Conservation (phyloP, 164 flowering plant species). For the Magnolia officinalis region DNA sequence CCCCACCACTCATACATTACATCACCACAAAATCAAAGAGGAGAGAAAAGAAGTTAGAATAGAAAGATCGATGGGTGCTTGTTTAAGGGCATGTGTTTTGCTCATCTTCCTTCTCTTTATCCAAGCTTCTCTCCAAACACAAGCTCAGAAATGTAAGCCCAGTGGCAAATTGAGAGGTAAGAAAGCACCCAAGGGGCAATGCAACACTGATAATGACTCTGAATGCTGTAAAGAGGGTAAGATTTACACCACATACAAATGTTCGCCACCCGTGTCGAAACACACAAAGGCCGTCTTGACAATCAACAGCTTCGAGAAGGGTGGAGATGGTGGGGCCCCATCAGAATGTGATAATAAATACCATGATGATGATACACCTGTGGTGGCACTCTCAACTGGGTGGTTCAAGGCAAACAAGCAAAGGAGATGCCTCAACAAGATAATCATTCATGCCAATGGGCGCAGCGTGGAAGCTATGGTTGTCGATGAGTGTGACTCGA, state of each 20-base stretch:
- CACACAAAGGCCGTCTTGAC: constrained; percentile 9
- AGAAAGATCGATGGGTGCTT: neutral
- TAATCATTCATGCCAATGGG: constrained; percentile 9
- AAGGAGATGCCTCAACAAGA: constrained; percentile 6
- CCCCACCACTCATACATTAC: neutral
- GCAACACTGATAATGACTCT: constrained; percentile 11
- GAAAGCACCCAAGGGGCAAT: constrained; percentile 3
- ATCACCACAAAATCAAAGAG: neutral
- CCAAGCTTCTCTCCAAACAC: neutral
- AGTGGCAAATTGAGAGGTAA: constrained; percentile 8
- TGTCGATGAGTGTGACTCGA: constrained; percentile 19
- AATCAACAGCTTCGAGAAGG: constrained; percentile 9
- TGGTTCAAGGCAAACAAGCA: neutral
- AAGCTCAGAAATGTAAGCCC: constrained; percentile 9
- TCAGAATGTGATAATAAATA: constrained; percentile 6
- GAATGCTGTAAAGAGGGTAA: constrained; percentile 8
- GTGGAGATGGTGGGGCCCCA: constrained; percentile 14
- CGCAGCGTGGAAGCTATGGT: constrained; percentile 9
- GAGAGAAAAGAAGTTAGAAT: neutral
- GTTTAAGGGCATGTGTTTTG: neutral
- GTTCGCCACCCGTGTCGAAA: constrained; percentile 10
- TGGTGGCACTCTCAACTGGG: constrained; percentile 13
- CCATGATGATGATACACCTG: neutral
- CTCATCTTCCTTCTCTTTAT: neutral
- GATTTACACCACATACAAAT: constrained; percentile 2